A percentile compares a stretch with the other conserved stretches of the same genome.
Conservation (phyloP, 352 stramenopile species). For the Globisporangium nagaii region DNA sequence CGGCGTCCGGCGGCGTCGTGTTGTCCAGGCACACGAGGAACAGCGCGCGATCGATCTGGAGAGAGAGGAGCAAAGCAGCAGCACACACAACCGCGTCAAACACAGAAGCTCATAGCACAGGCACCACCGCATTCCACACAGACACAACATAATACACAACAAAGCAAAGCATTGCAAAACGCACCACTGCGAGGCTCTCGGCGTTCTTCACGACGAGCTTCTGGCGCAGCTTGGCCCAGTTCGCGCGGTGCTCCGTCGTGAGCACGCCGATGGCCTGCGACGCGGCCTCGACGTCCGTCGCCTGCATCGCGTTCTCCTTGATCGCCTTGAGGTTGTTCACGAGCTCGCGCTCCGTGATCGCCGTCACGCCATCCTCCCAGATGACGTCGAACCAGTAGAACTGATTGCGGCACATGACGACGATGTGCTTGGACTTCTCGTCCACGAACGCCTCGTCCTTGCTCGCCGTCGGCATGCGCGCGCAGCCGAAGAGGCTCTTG, state of each 20-base stretch:
- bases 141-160: not conserved
- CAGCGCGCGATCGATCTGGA: slow-evolving; percentile 88
- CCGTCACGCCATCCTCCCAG: slow-evolving; percentile 79
- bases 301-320: slow-evolving; percentile 70
- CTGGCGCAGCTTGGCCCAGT: slow-evolving; percentile 86
- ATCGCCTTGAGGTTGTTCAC: slow-evolving; percentile 90
- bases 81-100: not conserved
- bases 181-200: slow-evolving; percentile 78
- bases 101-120: too few species aligned
- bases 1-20: slow-evolving; percentile 72
- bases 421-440: slow-evolving; percentile 86
- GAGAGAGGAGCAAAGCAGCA: not conserved
- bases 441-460: slow-evolving; percentile 82
- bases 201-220: slow-evolving; percentile 71
- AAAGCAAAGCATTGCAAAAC: not conserved
- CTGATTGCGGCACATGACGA: slow-evolving; percentile 91
- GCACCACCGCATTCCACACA: too few species aligned
- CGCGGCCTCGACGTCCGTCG: slow-evolving; percentile 45
- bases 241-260: slow-evolving; percentile 87
- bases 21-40: slow-evolving; percentile 95
- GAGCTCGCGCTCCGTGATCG: slow-evolving; percentile 89
- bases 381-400: slow-evolving; percentile 95
- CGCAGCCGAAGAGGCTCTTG: slow-evolving; percentile 86
- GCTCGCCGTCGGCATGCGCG: slow-evolving; percentile 71
- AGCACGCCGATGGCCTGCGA: slow-evolving; percentile 86